These are phyloP conservation scores for Hortiboletus campestris DNA, from an alignment of 768 basidiomycete genomes.

Conservation along the genomic window DNA sequence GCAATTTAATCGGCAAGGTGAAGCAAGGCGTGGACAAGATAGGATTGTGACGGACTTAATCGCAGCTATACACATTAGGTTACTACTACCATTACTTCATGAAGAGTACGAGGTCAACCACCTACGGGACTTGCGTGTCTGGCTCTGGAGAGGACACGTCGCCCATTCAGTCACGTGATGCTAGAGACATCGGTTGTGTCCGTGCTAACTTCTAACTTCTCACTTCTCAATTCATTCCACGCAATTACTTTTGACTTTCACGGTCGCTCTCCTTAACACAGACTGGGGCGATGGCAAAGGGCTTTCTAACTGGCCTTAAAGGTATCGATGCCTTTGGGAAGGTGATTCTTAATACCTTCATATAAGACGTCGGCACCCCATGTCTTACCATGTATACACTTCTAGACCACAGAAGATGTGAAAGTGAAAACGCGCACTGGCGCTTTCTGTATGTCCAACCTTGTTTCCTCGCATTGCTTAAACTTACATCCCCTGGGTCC, in stretches of 20 bases:
- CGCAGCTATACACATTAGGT: background rate
- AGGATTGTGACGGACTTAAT: slow-evolving; percentile 27
- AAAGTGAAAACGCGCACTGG: slow-evolving; percentile 98
- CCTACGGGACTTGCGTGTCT: background rate
- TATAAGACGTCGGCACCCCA: slow-evolving; percentile 6
- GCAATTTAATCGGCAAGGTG: slow-evolving; percentile 84
- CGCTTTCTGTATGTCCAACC: slow-evolving; percentile 68
- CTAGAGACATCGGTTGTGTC: background rate
- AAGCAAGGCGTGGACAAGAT: slow-evolving; percentile 77
- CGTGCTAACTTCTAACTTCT: background rate
- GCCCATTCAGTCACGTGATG: slow-evolving; percentile 24
- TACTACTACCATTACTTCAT: background rate
- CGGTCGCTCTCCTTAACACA: slow-evolving; percentile 18
- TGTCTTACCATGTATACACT: slow-evolving; percentile 7
- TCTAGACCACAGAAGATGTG: slow-evolving; percentile 96
- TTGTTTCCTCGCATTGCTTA: background rate
- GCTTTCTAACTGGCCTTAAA: slow-evolving; percentile 73
- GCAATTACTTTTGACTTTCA: slow-evolving; percentile 5
- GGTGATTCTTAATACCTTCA: slow-evolving; percentile 44
- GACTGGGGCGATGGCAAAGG: slow-evolving; percentile 64
- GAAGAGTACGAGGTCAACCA: background rate
- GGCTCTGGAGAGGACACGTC: slow-evolving; percentile 23
- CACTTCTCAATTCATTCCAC: slow-evolving; percentile 1
- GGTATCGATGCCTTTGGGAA: slow-evolving; percentile 99
- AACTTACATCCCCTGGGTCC: slow-evolving; percentile 6